Evolutionary conservation across 345 rosid species (phyloP), one percentile per base, ranked within the genome.

Genomic region (Pugionium dolabratum): DNA sequence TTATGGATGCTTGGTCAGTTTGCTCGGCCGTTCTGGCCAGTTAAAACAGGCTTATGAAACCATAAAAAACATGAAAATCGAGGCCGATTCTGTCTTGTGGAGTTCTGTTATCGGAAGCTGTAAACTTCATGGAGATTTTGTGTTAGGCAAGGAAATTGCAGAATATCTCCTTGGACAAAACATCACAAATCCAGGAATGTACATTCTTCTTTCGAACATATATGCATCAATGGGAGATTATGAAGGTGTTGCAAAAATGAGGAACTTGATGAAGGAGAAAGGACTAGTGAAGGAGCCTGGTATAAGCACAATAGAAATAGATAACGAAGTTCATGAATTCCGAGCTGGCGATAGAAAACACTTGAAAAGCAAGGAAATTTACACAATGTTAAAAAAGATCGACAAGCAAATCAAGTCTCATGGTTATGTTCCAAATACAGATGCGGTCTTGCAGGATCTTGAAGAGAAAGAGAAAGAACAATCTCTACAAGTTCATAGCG

Each of bases 1-100:
- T 69, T 88, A 88, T 9, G 96, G 97, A 55, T 88, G 91, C 43
- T 73, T 86, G 83, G 88, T 85, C 3, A 85, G 84, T 73, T 79
- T 91, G 18, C 85, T 86, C 1, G 85, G 89, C 26, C 91, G 87
- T 6, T 81, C 86, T 1, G 96, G 94, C 43, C 70, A 52, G 58
- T 37, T 88, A 27, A 84, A 83, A 25, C 86, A 65, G 44, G 96
- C 88, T 1, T 82, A 81, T 28, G 65, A 78, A 29, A 75, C 81
- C 48, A 72, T 83, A 2, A 74, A 58, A 54, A 71, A 72, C 59
- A 83, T 90, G 87, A 70, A 61, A 41, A 51, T 79, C 5, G 81
- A 80, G 9, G 79, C 86, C 0, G 95, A 87, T 78, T 78, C 78
- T 0, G 75, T 86, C 11, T 48, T 91, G 25, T 91, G 92, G 91